Evolutionary conservation across 176 grass and related monocot species (phyloP).

Genomic region (Avena insularis): DNA sequence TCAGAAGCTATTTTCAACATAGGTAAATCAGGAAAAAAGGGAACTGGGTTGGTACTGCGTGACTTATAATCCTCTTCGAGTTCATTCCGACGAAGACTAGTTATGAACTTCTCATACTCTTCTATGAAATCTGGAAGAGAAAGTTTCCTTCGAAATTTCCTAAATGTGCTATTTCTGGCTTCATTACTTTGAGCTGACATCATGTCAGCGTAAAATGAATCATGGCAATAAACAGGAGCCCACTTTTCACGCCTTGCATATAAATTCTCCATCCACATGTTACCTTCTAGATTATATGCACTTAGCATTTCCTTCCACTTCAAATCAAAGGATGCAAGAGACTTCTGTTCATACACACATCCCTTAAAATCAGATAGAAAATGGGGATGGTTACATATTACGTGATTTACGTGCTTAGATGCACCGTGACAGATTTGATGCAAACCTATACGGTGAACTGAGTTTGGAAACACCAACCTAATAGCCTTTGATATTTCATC

Average conservation of each 20-base stretch:
- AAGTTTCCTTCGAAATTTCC: constrained; percentile 54
- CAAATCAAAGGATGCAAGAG: not conserved
- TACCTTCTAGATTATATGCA: constrained; percentile 31
- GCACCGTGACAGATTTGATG: constrained; percentile 52
- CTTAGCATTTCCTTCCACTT: constrained; percentile 39
- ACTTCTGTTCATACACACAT: constrained; percentile 17
- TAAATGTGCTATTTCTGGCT: constrained; percentile 49
- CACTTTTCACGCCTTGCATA: constrained; percentile 37
- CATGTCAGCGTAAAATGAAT: constrained; percentile 44
- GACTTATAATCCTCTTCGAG: constrained; percentile 55
- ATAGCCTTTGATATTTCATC: constrained; percentile 48
- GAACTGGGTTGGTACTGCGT: constrained; percentile 48
- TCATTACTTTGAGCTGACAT: constrained; percentile 17
- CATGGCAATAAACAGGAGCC: constrained; percentile 29
- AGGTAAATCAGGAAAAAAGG: constrained; percentile 40
- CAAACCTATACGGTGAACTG: constrained; percentile 52
- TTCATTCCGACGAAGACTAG: constrained; percentile 48
- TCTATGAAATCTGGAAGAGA: constrained; percentile 50
- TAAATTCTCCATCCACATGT: constrained; percentile 6
- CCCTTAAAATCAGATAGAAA: constrained; percentile 42
- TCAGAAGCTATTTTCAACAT: constrained; percentile 54
- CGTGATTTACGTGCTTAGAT: constrained; percentile 29
- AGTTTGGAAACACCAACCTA: constrained; percentile 38
- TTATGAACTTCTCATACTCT: constrained; percentile 39
- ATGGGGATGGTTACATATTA: constrained; percentile 19